These are phyloP conservation scores for Exserohilum rostratum DNA, from an alignment of 2,329 filamentous ascomycete species.

Conservation along the genomic window DNA sequence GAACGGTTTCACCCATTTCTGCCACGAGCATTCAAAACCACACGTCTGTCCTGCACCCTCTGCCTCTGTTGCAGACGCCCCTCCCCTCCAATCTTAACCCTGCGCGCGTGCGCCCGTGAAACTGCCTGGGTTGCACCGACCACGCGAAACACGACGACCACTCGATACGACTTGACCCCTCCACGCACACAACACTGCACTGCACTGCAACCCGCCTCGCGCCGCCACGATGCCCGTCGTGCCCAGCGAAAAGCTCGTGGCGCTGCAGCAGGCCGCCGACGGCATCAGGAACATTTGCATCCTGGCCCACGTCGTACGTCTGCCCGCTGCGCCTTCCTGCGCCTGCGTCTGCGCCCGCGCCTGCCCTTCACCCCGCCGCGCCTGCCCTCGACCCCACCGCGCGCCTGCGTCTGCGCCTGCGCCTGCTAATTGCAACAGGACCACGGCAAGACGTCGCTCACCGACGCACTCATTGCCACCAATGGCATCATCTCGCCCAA, in stretches of 20 bases:
- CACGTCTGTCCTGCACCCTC: constrained; percentile 9
- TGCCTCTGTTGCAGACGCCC: constrained; percentile 9
- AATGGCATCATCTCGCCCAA: constrained; percentile 99
- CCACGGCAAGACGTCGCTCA: constrained; percentile 97
- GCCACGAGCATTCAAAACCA: constrained; percentile 24
- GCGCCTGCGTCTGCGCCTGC: not conserved
- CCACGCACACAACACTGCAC: too few species aligned
- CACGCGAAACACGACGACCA: constrained; percentile 6
- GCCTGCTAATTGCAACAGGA: constrained; percentile 62
- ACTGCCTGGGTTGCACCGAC: constrained; percentile 7
- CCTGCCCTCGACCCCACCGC: not conserved
- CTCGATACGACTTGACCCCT: too few species aligned
- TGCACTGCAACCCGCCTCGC: too few species aligned
- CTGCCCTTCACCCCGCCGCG: too few species aligned
- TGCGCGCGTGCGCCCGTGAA: constrained; percentile 9
- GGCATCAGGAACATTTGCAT: constrained; percentile 76
- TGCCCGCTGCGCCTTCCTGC: not conserved
- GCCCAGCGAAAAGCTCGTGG: constrained; percentile 84
- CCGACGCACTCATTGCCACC: constrained; percentile 93
- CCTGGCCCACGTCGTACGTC: constrained; percentile 21
- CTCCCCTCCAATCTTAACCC: constrained; percentile 8
- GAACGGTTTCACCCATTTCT: constrained; percentile 18
- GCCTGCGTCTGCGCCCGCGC: too few species aligned
- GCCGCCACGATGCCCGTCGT: constrained; percentile 79
- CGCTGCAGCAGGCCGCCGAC: constrained; percentile 84